Evolutionary conservation across 2,329 filamentous ascomycete genomes (phyloP), one percentile per base, ranked within the genome.

Genomic region (Pleoardoris graminearum): DNA sequence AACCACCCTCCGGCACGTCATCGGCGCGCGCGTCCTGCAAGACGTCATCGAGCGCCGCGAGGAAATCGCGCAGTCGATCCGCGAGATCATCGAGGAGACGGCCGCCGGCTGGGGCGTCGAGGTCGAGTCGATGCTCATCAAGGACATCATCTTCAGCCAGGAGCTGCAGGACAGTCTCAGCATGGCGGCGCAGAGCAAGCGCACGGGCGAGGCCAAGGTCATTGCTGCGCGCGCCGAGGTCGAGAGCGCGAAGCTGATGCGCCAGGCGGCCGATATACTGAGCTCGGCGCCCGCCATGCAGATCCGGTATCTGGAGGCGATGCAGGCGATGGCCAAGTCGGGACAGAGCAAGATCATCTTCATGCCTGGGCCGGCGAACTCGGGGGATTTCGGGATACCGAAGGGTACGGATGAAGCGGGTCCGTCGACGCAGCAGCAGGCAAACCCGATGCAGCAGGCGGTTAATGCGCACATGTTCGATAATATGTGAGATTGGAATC

Each of bases 41-140:
- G 94, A 99, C 68, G 93, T 99, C 37, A 97, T 99, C 66, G 94
- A 99, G 80, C 91, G 94, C 53, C 91, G 94, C 53, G 94, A 99
- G 78, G 94, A 99, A 77, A 89, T 99, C 63, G 94, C 94, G 1
- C 87, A 92, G 76, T 94, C 89, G 52, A 97, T 97, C 58, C 87
- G 91, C 58, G 93, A 97, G 76, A 97, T 97, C 66, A 97, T 99
- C 65, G 94, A 97, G 71, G 92, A 97, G 63, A 94, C 96, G 1
- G 93, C 94, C 5, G 80, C 85, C 10, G 91, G 90, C 55, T 99
- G 94, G 94, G 94, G 94, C 77, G 93, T 96, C 7, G 86, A 90
- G 70, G 94, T 97, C 53, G 94, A 97, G 81, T 92, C 88, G 69
- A 99, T 99, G 93, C 86, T 99, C 63, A 93, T 99, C 83, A 97